Evolutionary conservation across 176 grass and related monocot genomes (phyloP), one percentile per base, ranked within the genome.

Genomic region (Pharus latifolius): DNA sequence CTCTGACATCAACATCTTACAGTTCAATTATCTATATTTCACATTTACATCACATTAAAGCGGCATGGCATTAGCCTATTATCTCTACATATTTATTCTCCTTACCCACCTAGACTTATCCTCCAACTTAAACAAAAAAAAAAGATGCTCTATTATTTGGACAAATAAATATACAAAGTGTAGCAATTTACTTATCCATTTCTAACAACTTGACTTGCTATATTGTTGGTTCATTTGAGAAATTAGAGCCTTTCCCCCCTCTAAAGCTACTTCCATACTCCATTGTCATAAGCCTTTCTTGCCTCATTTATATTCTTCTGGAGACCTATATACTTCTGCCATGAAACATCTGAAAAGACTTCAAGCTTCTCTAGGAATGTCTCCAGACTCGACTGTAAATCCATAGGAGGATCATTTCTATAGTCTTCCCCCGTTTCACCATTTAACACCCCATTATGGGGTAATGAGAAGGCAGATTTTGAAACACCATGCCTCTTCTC

Each of bases 381-480:
- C 40, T 69, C 85, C 78, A 99, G 68, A 60, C 84, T 72, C 56
- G 87, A 79, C 34, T 78, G 90, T 58, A 99, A 85, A 76, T 99
- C 90, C 10, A 60, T 52, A 24, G 64, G 68, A 22, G 43, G 56
- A 28, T 55, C 64, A 66, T 79, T 85, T 56, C 59, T 81, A 17
- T 69, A 75, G 40, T 58, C 26, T 42, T 62, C 70, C n/a, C 66
- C 58, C 45, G 33, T 56, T 52, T 53, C 42, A 31, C 80, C 48
- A 15, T 38, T 80, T 29, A 79, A 65, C 27, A 43, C 54, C 28
- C 78, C 65, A 68, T 83, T 91, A 38, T 25, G 70, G 16, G 79
- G 35, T 48, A 94, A 33, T 3, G 84, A 91, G 16, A 84, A 71
- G 15, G 69, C 83, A 27, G 68, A 35, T 58, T 75, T 99, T 63